Conservation (phyloP, 2,329 filamentous ascomycete species). For the Sporothrix schenckii region DNA sequence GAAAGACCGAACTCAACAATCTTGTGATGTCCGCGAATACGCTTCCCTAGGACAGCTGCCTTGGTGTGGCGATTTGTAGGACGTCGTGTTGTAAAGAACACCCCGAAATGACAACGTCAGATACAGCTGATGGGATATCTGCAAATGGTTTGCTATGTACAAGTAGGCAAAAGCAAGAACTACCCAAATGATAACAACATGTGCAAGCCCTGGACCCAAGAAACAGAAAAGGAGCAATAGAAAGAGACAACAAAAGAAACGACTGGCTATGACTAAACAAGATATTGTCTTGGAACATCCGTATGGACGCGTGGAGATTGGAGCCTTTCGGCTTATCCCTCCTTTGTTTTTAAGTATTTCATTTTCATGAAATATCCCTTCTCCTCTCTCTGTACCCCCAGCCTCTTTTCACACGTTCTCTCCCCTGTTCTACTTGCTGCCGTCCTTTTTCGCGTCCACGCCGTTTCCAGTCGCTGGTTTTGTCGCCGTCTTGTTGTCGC, state of each 20-base stretch:
- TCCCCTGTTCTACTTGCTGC: background rate
- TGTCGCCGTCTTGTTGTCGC: background rate
- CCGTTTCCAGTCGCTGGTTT: constrained; percentile 36
- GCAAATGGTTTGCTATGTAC: background rate
- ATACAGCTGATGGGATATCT: background rate
- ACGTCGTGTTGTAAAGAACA: too few species aligned
- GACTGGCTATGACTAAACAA: constrained; percentile 15
- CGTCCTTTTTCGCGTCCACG: constrained; percentile 12
- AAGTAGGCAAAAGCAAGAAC: background rate
- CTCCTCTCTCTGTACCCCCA: constrained; percentile 6
- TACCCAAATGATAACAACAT: background rate
- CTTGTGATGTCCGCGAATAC: too few species aligned
- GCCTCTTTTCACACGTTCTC: background rate
- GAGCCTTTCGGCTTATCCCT: background rate
- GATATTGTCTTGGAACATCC: background rate
- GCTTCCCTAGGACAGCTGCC: background rate
- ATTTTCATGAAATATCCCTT: background rate
- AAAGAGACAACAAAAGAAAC: background rate
- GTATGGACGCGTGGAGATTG: background rate
- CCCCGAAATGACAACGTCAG: background rate
- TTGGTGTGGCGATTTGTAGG: background rate
- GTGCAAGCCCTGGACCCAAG: background rate
- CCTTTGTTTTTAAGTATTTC: background rate
- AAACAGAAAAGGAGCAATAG: background rate
- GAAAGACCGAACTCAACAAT: background rate